phyloP scores from a whole-genome alignment of 805 yeast species.

The Soucietia sequanensis region DNA sequence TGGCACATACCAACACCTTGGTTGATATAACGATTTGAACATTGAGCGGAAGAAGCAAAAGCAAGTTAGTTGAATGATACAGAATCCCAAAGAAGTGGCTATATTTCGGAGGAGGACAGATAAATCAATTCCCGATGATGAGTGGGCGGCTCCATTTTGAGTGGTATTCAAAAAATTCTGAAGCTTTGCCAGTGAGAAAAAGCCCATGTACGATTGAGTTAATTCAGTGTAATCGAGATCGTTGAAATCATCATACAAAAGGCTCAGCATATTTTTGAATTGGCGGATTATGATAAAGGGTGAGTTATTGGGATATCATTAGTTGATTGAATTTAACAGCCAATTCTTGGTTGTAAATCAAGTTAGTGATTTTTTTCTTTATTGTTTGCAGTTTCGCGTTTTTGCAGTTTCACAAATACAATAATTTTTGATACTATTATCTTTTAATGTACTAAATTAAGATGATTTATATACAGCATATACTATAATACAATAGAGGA shows the following conservation, averaged over 20 bases:
- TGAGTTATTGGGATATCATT: no score
- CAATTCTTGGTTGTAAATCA: no score
- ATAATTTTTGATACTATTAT: no score
- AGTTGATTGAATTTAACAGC: no score
- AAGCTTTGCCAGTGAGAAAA: conserved; percentile 27
- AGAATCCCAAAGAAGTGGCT: conserved; percentile 51
- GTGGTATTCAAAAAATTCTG: conserved; percentile 48
- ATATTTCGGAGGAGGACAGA: conserved; percentile 56
- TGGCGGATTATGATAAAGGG: no score
- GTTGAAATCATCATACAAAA: background rate
- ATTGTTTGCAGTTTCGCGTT: no score
- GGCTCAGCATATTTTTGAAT: no score
- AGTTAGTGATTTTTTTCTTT: no score
- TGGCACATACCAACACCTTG: conserved; percentile 47
- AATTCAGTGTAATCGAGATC: conserved; percentile 22
- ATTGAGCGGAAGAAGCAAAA: conserved; percentile 36
- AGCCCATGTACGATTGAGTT: conserved; percentile 25
- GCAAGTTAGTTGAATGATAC: conserved; percentile 49
- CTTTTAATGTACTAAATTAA: no score
- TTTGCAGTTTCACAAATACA: no score
- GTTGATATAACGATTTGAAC: conserved; percentile 50
- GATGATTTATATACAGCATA: no score
- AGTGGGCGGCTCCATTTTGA: conserved; percentile 59
- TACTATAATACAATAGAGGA: no score
- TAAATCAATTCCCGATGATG: conserved; percentile 56